Conservation (phyloP, 2,329 filamentous ascomycete species). For the Dactylonectria macrodidyma region DNA sequence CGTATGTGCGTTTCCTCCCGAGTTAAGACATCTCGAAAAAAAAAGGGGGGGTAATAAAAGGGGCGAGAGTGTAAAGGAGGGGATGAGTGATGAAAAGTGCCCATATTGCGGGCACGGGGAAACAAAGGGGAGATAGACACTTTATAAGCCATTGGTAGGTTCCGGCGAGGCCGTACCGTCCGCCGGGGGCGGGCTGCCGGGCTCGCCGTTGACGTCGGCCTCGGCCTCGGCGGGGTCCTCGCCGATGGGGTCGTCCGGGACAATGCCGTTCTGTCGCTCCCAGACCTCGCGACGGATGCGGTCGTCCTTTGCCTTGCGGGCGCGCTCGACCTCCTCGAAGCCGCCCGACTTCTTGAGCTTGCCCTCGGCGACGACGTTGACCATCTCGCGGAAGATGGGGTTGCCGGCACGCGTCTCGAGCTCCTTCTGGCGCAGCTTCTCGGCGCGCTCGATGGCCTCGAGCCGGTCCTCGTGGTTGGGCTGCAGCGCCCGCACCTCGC, state of each 20-base stretch:
- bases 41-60: background rate
- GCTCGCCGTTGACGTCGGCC: constrained; percentile 39
- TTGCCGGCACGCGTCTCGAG: constrained; percentile 83
- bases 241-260: constrained; percentile 60
- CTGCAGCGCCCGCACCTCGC: constrained; percentile 92
- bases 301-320: constrained; percentile 89
- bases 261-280: constrained; percentile 74
- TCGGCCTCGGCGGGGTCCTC: constrained; percentile 50
- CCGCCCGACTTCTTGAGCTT: constrained; percentile 97
- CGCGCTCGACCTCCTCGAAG: constrained; percentile 91
- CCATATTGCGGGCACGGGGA: background rate
- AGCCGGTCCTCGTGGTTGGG: constrained; percentile 94
- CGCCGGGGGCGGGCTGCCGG: constrained; percentile 31
- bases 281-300: constrained; percentile 85
- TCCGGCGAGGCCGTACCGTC: constrained; percentile 26
- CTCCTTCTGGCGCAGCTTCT: constrained; percentile 91
- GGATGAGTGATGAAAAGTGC: background rate
- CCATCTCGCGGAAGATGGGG: constrained; percentile 86
- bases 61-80: constrained; percentile 3
- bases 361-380: constrained; percentile 87
- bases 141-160: constrained; percentile 38
- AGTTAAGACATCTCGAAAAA: background rate
- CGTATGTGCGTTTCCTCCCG: constrained; percentile 21
- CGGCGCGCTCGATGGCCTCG: constrained; percentile 97
- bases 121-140: background rate